Percentiles rank a stretch among this genome's conserved stretches.
Evolutionary conservation across 805 yeast genomes (phyloP).

Genomic region (Candida suzukii): DNA sequence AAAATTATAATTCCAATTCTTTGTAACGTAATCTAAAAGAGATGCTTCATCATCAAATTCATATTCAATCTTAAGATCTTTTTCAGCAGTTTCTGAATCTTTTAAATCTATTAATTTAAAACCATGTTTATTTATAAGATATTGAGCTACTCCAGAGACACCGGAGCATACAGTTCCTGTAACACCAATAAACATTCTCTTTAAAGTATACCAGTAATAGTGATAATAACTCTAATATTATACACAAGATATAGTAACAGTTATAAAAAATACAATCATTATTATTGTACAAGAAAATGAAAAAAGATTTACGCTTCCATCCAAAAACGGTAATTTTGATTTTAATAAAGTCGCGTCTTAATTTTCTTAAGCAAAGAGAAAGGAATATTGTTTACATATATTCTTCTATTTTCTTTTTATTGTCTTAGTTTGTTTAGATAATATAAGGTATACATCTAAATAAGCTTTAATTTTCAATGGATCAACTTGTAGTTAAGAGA

Average conservation of each 20-base stretch:
- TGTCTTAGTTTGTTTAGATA: no score
- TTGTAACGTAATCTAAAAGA: slow-evolving; percentile 55
- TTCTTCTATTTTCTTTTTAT: no score
- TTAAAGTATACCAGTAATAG: no score
- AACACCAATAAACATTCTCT: slow-evolving; percentile 63
- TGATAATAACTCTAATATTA: neutral
- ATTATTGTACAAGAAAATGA: no score
- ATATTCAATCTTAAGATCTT: slow-evolving; percentile 14
- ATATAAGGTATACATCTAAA: slow-evolving; percentile 4
- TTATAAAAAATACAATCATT: no score
- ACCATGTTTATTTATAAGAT: slow-evolving; percentile 43
- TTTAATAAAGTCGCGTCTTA: neutral
- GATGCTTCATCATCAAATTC: slow-evolving; percentile 34
- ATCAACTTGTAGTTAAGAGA: slow-evolving; percentile 6
- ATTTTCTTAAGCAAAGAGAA: neutral
- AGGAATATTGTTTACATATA: neutral
- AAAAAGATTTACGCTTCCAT: neutral
- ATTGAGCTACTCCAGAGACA: slow-evolving; percentile 53
- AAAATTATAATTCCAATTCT: slow-evolving; percentile 54
- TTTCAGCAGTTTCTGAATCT: slow-evolving; percentile 7
- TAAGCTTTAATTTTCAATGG: slow-evolving; percentile 1
- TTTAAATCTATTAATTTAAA: slow-evolving; percentile 31
- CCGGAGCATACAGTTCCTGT: slow-evolving; percentile 69
- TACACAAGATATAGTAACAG: neutral
- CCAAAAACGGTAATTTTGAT: neutral